Evolutionary conservation across 2,329 filamentous ascomycete genomes (phyloP).

Genomic region (Pestalotiopsis sp.): DNA sequence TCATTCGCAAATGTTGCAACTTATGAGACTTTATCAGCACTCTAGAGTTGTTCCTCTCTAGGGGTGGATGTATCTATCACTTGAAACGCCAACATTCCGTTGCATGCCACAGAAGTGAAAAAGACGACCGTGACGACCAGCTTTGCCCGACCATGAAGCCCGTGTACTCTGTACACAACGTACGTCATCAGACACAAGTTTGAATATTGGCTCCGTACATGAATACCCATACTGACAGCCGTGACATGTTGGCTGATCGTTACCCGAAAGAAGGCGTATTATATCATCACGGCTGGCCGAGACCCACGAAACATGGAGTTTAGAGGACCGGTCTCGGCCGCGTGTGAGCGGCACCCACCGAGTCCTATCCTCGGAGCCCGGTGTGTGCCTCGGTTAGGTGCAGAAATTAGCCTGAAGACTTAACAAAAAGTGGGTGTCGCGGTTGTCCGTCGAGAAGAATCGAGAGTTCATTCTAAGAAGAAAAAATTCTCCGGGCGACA

Average conservation of each 20-base stretch:
- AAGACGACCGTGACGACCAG: too few species aligned
- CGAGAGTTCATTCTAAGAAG: neutral
- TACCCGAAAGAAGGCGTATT: neutral
- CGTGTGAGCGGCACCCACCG: neutral
- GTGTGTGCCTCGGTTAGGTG: neutral
- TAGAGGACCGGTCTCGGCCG: neutral
- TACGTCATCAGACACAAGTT: neutral
- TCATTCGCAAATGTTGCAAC: neutral
- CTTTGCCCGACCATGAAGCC: neutral
- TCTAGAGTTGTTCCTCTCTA: too few species aligned
- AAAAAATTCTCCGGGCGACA: slow-evolving; percentile 1
- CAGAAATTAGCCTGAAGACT: neutral
- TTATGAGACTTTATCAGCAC: neutral
- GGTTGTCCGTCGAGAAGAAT: neutral
- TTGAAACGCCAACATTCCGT: too few species aligned
- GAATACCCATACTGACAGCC: neutral
- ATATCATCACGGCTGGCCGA: neutral
- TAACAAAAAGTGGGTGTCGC: neutral
- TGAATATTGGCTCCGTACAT: neutral
- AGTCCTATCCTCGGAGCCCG: neutral
- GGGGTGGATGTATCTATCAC: too few species aligned
- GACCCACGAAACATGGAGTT: neutral
- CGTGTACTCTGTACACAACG: neutral
- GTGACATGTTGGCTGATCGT: neutral
- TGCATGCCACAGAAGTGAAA: too few species aligned